phyloP scores from a whole-genome alignment of 2,329 filamentous ascomycete genomes.

The Botrytis pseudocinerea region DNA sequence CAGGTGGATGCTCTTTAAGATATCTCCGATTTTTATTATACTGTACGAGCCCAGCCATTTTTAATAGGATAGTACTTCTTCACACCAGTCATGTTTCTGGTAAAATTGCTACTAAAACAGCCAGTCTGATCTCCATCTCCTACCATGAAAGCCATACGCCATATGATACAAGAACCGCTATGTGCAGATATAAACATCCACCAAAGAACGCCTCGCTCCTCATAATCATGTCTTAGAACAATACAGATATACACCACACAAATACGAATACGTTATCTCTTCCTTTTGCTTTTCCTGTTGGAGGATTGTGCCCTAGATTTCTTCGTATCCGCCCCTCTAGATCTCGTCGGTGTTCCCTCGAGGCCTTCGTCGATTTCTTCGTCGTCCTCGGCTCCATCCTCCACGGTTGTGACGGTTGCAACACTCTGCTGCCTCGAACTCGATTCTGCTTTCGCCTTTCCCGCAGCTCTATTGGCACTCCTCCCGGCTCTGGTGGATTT shows the following conservation, averaged over 20 bases:
- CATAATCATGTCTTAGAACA: neutral
- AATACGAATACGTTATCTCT: conserved; percentile 28
- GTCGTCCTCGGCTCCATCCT: conserved; percentile 42
- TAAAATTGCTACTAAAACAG: neutral
- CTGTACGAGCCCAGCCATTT: neutral
- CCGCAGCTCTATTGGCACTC: conserved; percentile 46
- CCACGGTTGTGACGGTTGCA: conserved; percentile 40
- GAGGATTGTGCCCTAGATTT: conserved; percentile 27
- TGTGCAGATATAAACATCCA: neutral
- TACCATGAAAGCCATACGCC: conserved; percentile 1
- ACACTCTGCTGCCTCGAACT: conserved; percentile 41
- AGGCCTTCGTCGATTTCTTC: conserved; percentile 43
- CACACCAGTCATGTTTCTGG: neutral
- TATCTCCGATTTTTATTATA: neutral
- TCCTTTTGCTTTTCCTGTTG: conserved; percentile 38
- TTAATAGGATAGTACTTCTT: neutral
- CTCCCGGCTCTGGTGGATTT: conserved; percentile 43
- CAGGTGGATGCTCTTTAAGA: neutral
- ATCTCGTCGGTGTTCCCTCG: conserved; percentile 36
- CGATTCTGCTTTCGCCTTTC: conserved; percentile 45
- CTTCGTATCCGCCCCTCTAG: conserved; percentile 32
- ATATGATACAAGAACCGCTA: conserved; percentile 5
- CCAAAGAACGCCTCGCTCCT: conserved; percentile 12
- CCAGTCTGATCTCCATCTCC: neutral
- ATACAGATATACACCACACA: neutral